These are phyloP conservation scores for Perkinsus marinus DNA, from an alignment of 169 alveolate genomes.

Conservation along the genomic window DNA sequence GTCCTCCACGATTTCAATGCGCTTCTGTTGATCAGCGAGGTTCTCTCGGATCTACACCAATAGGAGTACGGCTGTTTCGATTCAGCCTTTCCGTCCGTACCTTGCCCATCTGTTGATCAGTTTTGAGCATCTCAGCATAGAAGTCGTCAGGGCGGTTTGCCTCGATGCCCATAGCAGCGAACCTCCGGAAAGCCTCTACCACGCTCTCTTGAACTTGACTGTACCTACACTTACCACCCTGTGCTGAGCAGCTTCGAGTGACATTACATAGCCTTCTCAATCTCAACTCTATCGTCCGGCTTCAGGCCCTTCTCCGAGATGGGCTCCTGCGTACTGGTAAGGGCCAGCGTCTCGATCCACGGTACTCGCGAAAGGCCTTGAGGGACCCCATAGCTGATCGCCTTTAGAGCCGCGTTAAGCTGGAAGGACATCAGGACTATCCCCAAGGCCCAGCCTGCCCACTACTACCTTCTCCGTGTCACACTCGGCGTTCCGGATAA, in stretches of 20 bases:
- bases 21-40: neutral
- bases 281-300: neutral
- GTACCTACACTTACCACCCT: neutral
- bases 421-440: neutral
- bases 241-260: too few relatives aligned
- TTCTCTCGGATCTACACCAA: neutral
- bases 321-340: neutral
- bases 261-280: neutral
- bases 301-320: neutral
- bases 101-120: slow-evolving; percentile 26
- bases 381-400: neutral
- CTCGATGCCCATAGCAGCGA: neutral
- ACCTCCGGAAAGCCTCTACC: neutral
- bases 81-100: neutral
- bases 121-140: slow-evolving; percentile 27
- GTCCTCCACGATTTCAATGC: neutral
- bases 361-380: neutral
- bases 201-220: neutral
- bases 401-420: neutral
- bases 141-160: slow-evolving; percentile 24
- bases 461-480: neutral
- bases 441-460: too few relatives aligned
- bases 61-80: too few relatives aligned
- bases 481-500: neutral
- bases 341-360: neutral